These are phyloP conservation scores for Powellomyces hirtus DNA, from an alignment of 192 early-diverging fungal genomes.

Conservation along the genomic window DNA sequence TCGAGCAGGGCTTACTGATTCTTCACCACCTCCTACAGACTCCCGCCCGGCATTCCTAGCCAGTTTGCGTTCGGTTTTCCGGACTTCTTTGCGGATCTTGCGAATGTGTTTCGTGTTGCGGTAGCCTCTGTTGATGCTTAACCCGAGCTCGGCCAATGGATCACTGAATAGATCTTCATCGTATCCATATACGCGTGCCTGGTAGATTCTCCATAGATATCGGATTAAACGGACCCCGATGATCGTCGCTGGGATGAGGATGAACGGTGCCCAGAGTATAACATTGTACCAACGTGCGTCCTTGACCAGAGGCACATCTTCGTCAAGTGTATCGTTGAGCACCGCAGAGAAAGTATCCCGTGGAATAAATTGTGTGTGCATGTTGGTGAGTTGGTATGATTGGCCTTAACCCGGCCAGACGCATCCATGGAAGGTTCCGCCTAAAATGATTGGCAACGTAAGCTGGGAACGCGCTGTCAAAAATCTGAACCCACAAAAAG, in stretches of 20 bases:
- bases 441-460: too few relatives aligned
- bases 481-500: too few relatives aligned
- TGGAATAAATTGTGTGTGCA: too few relatives aligned
- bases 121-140: slow-evolving; percentile 44
- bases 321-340: not conserved
- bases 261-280: slow-evolving; percentile 47
- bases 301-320: slow-evolving; percentile 29
- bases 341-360: too few relatives aligned
- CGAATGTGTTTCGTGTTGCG: slow-evolving; percentile 47
- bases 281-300: slow-evolving; percentile 38
- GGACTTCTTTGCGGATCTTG: slow-evolving; percentile 52
- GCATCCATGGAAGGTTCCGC: too few relatives aligned
- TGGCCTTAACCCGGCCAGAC: too few relatives aligned
- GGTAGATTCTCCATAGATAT: slow-evolving; percentile 46
- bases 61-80: slow-evolving; percentile 8
- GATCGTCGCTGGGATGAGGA: slow-evolving; percentile 44
- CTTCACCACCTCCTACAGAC: not conserved
- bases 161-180: slow-evolving; percentile 50
- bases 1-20: slow-evolving; percentile 1
- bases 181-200: slow-evolving; percentile 49
- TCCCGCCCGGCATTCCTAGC: not conserved
- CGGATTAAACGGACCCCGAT: slow-evolving; percentile 38
- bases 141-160: slow-evolving; percentile 50
- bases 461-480: too few relatives aligned
- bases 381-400: too few relatives aligned